A percentile compares a stretch with the other conserved stretches of the same genome.
Conservation (phyloP, 208 protist species). For the Leptomonas pyrrhocoris region DNA sequence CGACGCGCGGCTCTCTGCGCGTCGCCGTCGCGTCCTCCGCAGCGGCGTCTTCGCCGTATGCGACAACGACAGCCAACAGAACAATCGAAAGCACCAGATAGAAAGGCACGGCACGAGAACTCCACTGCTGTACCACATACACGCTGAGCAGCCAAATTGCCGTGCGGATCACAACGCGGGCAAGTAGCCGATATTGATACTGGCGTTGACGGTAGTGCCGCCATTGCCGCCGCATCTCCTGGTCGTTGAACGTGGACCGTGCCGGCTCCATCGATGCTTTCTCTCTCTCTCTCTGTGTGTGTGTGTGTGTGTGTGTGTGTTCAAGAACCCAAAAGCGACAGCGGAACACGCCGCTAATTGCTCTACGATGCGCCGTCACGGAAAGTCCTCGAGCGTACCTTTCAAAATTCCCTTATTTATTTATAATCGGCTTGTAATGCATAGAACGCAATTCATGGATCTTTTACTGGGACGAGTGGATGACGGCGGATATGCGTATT, state of each 20-base stretch:
- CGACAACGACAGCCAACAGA: not conserved
- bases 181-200: slow-evolving; percentile 8
- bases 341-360: too few species aligned
- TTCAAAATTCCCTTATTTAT: too few species aligned
- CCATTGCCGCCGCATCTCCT: slow-evolving; percentile 16
- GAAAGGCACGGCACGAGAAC: slow-evolving; percentile 28
- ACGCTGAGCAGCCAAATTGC: slow-evolving; percentile 46
- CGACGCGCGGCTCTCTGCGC: not conserved
- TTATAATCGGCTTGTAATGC: too few species aligned
- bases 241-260: not conserved
- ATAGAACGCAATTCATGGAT: too few species aligned
- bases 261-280: not conserved
- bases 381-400: too few species aligned
- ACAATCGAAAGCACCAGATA: slow-evolving; percentile 44
- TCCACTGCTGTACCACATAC: slow-evolving; percentile 29
- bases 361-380: too few species aligned
- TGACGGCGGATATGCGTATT: too few species aligned
- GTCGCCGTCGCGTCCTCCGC: not conserved
- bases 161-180: slow-evolving; percentile 27
- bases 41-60: not conserved
- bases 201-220: slow-evolving; percentile 11
- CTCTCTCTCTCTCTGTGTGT: too few species aligned
- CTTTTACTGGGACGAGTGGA: too few species aligned
- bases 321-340: not conserved
- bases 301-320: not conserved